phyloP scores from a whole-genome alignment of 1,284 basidiomycete genomes.

The Tylopilus sp. region DNA sequence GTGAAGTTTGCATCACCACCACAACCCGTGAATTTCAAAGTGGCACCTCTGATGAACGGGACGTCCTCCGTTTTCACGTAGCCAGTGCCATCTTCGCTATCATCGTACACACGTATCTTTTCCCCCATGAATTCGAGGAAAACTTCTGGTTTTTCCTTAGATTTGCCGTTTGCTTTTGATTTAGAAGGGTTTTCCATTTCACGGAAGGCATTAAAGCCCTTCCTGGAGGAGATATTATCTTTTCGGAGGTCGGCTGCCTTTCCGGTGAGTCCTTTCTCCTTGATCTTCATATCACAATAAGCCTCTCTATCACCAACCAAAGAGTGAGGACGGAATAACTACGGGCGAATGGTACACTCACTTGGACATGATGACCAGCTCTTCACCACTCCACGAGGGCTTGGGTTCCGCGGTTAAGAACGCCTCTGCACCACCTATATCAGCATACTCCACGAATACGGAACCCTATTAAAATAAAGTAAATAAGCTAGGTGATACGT shows the following conservation, averaged over 20 bases:
- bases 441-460: slow-evolving; percentile 91
- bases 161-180: slow-evolving; percentile 54
- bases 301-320: slow-evolving; percentile 65
- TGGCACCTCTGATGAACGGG: slow-evolving; percentile 77
- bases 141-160: slow-evolving; percentile 64
- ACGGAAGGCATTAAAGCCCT: slow-evolving; percentile 91
- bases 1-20: slow-evolving; percentile 73
- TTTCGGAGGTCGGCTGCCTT: slow-evolving; percentile 69
- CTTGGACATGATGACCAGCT: slow-evolving; percentile 92
- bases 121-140: slow-evolving; percentile 78
- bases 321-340: not conserved
- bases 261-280: slow-evolving; percentile 90
- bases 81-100: slow-evolving; percentile 66
- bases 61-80: slow-evolving; percentile 78
- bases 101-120: slow-evolving; percentile 72
- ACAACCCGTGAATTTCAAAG: slow-evolving; percentile 81
- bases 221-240: slow-evolving; percentile 61
- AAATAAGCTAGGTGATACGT: not conserved
- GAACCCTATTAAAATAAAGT: slow-evolving; percentile 70
- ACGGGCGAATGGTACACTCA: slow-evolving; percentile 47
- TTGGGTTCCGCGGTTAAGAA: slow-evolving; percentile 89
- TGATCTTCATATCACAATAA: slow-evolving; percentile 98
- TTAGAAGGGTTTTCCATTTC: slow-evolving; percentile 69
- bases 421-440: slow-evolving; percentile 74
- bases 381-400: slow-evolving; percentile 80